Base-by-base conservation (phyloP, 2,329 filamentous ascomycete species). In the Epichloe uncinata region DNA sequence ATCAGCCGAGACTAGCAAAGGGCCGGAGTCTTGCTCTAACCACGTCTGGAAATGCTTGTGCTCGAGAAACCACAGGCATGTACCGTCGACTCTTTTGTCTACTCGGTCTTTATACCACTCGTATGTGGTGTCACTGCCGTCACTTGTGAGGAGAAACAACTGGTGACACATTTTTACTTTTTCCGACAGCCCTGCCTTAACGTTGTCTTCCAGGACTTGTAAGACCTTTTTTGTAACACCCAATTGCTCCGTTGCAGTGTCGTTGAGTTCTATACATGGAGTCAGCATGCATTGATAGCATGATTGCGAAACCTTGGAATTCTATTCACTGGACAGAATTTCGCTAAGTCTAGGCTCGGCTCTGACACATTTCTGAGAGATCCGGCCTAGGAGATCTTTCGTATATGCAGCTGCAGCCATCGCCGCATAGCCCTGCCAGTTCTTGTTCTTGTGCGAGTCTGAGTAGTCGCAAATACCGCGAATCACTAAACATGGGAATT, bases 401-500 rank as follows among this genome's bases (percentile, higher is more conserved):
- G 59, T 55, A 48, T 60, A 66, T 18, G 57, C 61, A 6, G 63
- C 63, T 9, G 63, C 61, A 16, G 54, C 51, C 42, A 61, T 59
- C 3, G 63, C 57, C 6, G 62, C 58, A 55, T 60, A 65, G 4
- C 55, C 51, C 42, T 63, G 63, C 63, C 61, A 66, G 1, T 48
- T 33, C 7, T 63, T 56, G 34, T 62, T 61, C 42, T 64, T 65
- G 41, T 65, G 62, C 1, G 60, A 58, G 43, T 67, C 65, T 0
- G 63, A 57, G 35, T 68, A 68, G 54, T 68, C 63, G 48, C 60
- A 66, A 42, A 68, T 64, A 0, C 65, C 64, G 5, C 63, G 57
- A 40, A 68, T 60, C 6, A 64, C 60, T 1, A 66, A 49, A 30
- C 63, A 66, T 0, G 59, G 61, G 38, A 61, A 58, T 20, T 57